phyloP scores from a whole-genome alignment of 1,139 yeast species.

The Nakaseomyces nivariensis region DNA sequence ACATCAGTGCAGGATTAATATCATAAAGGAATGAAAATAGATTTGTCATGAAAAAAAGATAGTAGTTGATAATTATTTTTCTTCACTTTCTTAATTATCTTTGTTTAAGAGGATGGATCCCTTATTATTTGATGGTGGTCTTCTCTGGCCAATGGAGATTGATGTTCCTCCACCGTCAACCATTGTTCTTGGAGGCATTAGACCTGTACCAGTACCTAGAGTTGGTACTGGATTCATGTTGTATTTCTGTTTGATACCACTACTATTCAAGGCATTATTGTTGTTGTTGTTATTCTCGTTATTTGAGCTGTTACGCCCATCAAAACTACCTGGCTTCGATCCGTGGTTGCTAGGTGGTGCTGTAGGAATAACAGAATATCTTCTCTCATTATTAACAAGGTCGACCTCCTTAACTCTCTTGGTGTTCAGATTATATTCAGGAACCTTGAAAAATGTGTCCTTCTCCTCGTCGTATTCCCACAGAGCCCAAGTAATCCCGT shows the following conservation, averaged over 20 bases:
- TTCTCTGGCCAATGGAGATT: conserved; percentile 6
- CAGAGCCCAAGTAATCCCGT: conserved; percentile 87
- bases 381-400: conserved; percentile 52
- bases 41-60: too few relatives aligned
- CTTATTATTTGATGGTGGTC: background rate
- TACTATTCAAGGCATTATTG: background rate
- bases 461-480: conserved; percentile 73
- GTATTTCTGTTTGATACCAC: background rate
- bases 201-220: background rate
- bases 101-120: background rate
- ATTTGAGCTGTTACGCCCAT: background rate
- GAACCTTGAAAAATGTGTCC: conserved; percentile 71
- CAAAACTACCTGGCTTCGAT: background rate
- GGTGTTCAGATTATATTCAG: conserved; percentile 48
- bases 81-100: background rate
- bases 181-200: background rate
- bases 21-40: too few relatives aligned
- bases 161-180: conserved; percentile 13
- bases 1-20: too few relatives aligned
- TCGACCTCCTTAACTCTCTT: conserved; percentile 52
- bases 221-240: conserved; percentile 2
- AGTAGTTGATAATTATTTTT: too few relatives aligned
- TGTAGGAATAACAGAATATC: conserved; percentile 65
- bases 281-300: background rate
- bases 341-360: conserved; percentile 37